Evolutionary conservation across 1,139 yeast genomes (phyloP).

Genomic region (Hyphopichia burtonii): DNA sequence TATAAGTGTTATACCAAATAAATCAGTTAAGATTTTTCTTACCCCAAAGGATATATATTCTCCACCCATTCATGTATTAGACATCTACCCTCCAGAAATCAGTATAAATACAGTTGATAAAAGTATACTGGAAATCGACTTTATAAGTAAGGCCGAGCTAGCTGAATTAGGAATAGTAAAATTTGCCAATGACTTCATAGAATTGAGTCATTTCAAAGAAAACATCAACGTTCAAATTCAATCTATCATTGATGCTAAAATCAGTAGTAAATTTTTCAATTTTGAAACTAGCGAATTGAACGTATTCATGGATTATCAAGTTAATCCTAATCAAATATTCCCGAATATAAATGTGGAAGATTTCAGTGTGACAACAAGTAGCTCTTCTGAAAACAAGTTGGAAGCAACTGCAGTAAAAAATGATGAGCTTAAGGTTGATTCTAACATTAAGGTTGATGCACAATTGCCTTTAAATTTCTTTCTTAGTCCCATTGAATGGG

Average conservation of each 20-base stretch:
- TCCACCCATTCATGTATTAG: slow-evolving; percentile 21
- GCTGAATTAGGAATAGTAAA: slow-evolving; percentile 18
- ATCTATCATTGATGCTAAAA: slow-evolving; percentile 15
- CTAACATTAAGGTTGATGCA: slow-evolving; percentile 10
- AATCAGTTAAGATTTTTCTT: slow-evolving; percentile 20
- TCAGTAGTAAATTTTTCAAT: slow-evolving; percentile 15
- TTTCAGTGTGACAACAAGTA: slow-evolving; percentile 5
- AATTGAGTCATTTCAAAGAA: slow-evolving; percentile 6
- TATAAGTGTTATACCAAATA: slow-evolving; percentile 20
- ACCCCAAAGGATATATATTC: slow-evolving; percentile 16
- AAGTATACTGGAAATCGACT: slow-evolving; percentile 23
- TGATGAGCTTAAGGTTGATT: slow-evolving; percentile 3
- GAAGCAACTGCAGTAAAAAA: background rate
- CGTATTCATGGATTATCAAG: slow-evolving; percentile 7
- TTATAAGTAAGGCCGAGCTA: slow-evolving; percentile 21
- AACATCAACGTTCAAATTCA: slow-evolving; percentile 18
- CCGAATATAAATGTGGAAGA: slow-evolving; percentile 14
- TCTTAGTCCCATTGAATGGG: slow-evolving; percentile 25
- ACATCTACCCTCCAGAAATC: slow-evolving; percentile 26
- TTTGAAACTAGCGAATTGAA: slow-evolving; percentile 15
- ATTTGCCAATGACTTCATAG: slow-evolving; percentile 14
- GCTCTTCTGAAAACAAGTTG: background rate
- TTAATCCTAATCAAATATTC: slow-evolving; percentile 8
- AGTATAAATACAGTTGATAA: slow-evolving; percentile 19
- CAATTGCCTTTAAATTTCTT: slow-evolving; percentile 19